Evolutionary conservation across 495 filamentous ascomycete genomes (phyloP), one percentile per base, ranked within the genome.

Genomic region (Tetracladium setigerum): DNA sequence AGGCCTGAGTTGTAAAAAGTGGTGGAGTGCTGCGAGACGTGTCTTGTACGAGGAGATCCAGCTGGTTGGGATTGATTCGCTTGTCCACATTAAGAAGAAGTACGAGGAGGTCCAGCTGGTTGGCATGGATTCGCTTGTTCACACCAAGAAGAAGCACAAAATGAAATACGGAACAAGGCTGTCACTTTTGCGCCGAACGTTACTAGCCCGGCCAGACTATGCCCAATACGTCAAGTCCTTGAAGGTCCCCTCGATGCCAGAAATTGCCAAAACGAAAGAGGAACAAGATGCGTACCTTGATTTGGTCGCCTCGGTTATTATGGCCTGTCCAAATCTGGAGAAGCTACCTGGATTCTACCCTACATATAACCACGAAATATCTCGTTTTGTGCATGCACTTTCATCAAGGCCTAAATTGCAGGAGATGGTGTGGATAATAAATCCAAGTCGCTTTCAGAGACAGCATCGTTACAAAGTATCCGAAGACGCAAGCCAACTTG

Each of bases 301-400:
- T 53, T 48, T 86, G 30, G 70, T 90, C 4, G 85, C 87, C 5
- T 88, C 86, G 5, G 65, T 96, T 22, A 78, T 95, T 24, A 89
- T 89, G 82, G 78, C 82, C 5, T 95, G 89, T 59, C 87, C 87
- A 9, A 91, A 92, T 58, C 65, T 96, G 33, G 87, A 95, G 58
- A 70, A 76, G 35, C 65, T 95, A 14, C 62, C 81, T 30, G 88
- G 89, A 2, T 78, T 82, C 52, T 79, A 84, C 56, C 74, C 82
- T 7, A 68, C 76, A 7, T 89, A 88, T 57, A 71, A 79, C 40
- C 83, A 87, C 58, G 71, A 79, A 36, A 89, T 84, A 52, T 82
- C 85, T 56, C 82, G 86, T 33, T 61, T 89, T 8, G 82, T 83
- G 15, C 79, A 91, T 57, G 87, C 89, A 1, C 63, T 96, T 36